Conservation (phyloP, 805 yeast species). For the Barnettozyma sucrosica region DNA sequence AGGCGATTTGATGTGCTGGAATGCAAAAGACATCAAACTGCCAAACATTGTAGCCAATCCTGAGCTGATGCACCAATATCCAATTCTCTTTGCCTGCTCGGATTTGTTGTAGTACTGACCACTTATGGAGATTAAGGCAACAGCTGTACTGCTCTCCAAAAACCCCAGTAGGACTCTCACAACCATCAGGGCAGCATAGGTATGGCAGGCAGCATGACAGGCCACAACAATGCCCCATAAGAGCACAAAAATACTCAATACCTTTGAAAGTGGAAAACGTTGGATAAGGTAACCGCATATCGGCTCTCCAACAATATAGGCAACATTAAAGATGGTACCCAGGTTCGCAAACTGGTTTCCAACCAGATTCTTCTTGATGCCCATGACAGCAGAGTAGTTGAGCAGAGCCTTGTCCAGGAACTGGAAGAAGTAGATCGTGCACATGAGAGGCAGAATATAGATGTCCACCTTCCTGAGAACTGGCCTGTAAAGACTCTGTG, state of each 20-base stretch:
- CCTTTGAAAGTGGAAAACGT: constrained; percentile 46
- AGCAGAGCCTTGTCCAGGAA: constrained; percentile 49
- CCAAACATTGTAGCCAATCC: constrained; percentile 44
- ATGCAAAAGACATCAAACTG: constrained; percentile 41
- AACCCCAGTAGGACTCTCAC: constrained; percentile 45
- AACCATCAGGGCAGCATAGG: constrained; percentile 47
- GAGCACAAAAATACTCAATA: constrained; percentile 37
- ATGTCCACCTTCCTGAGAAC: constrained; percentile 16
- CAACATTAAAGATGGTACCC: constrained; percentile 47
- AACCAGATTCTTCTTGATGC: constrained; percentile 42
- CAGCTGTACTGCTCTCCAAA: constrained; percentile 49
- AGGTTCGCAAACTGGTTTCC: constrained; percentile 46
- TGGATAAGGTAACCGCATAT: constrained; percentile 40
- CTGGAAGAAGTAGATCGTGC: constrained; percentile 47
- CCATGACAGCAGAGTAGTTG: constrained; percentile 61
- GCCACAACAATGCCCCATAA: constrained; percentile 47
- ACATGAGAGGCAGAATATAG: constrained; percentile 29
- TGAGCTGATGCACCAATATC: constrained; percentile 48
- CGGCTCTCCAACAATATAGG: constrained; percentile 48
- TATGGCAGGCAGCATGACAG: constrained; percentile 43
- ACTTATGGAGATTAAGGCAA: constrained; percentile 46
- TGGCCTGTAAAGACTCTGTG: background rate
- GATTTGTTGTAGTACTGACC: constrained; percentile 53
- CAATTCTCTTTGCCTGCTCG: constrained; percentile 48
- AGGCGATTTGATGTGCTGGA: constrained; percentile 41